Conservation (phyloP, 208 protist genomes). For the Herpetomonas tarakana region DNA sequence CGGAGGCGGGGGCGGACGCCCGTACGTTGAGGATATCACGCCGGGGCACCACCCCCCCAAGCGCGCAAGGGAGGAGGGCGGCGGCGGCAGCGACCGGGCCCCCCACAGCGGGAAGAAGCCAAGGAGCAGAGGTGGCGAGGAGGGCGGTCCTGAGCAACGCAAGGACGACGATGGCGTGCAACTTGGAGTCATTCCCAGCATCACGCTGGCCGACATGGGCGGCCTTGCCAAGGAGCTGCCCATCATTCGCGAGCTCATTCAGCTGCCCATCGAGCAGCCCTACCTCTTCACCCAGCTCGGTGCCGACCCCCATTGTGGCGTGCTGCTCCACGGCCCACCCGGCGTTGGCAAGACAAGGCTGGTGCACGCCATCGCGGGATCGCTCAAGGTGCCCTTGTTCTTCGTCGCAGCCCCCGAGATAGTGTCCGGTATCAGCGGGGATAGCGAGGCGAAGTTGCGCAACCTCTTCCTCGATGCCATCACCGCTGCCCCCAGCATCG, state of each 20-base stretch:
- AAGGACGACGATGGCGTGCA: slow-evolving; percentile 15
- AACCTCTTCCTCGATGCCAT: slow-evolving; percentile 95
- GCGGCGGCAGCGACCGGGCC: neutral
- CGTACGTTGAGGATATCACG: slow-evolving; percentile 16
- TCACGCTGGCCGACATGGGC: slow-evolving; percentile 91
- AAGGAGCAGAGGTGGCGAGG: slow-evolving; percentile 6
- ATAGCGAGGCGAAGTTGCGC: slow-evolving; percentile 97
- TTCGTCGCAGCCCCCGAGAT: slow-evolving; percentile 96
- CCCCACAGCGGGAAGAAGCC: slow-evolving; percentile 7
- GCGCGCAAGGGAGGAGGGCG: slow-evolving; percentile 21
- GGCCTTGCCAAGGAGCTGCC: slow-evolving; percentile 88
- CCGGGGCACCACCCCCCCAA: slow-evolving; percentile 9
- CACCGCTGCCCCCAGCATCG: slow-evolving; percentile 93
- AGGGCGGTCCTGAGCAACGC: slow-evolving; percentile 20
- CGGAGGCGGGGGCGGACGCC: slow-evolving; percentile 5
- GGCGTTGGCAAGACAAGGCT: slow-evolving; percentile 96
- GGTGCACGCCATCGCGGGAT: slow-evolving; percentile 94
- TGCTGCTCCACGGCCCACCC: slow-evolving; percentile 97
- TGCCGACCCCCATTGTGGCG: slow-evolving; percentile 93
- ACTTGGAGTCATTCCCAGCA: slow-evolving; percentile 78
- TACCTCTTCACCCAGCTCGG: slow-evolving; percentile 95
- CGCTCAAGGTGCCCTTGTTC: slow-evolving; percentile 93
- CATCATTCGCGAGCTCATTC: slow-evolving; percentile 95
- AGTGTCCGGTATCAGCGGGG: slow-evolving; percentile 98
- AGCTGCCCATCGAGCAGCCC: slow-evolving; percentile 93